Base-by-base conservation (phyloP, 2,329 filamentous ascomycete species). In the Cladosporium sp. region DNA sequence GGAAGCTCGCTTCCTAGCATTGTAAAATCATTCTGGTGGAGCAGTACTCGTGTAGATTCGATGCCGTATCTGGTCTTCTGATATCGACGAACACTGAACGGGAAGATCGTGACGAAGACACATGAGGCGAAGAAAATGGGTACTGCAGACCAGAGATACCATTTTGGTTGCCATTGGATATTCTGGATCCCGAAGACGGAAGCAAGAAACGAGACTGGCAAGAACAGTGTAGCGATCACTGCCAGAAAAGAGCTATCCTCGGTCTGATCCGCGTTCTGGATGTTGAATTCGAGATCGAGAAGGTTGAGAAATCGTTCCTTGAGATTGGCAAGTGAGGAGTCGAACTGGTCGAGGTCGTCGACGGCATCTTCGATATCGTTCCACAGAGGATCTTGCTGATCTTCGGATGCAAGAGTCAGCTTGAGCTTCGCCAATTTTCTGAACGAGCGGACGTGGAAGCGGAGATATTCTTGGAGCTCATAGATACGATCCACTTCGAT, bases 201-300 rank as follows among this genome's bases (percentile, higher is more conserved):
- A 7, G 72, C 68, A 8, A 73, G 63, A 58, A 68, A 72, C 1
- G 71, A 72, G 17, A 73, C 57, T 1, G 72, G 72, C 12, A 74
- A 60, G 63, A 73, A 73, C 8, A 74, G 59, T 1, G 70, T 72
- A 11, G 71, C 72, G 22, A 73, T 63, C n/a, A 65, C 65, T 19
- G 67, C 66, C 8, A 74, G 64, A 58, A 72, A 74, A 9, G 63
- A 65, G 19, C 67, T 65, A 55, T 72, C 68, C 52, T 73, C 71
- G 22, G 70, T 66, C 57, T 73, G 71, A 8, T 67, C 67, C 2
- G 70, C 69, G 51, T 70, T 73, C 49, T 70, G 67, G 43, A 73
- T 73, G 61, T 73, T 74, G 68, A 74, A 73, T 47, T 74, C 72
- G n/a, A 74, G 69, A 47, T 73, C 71, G 52, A 74, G 71, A 14